Base-by-base conservation (phyloP, 164 flowering plant species). In the Umbilicus rupestris region DNA sequence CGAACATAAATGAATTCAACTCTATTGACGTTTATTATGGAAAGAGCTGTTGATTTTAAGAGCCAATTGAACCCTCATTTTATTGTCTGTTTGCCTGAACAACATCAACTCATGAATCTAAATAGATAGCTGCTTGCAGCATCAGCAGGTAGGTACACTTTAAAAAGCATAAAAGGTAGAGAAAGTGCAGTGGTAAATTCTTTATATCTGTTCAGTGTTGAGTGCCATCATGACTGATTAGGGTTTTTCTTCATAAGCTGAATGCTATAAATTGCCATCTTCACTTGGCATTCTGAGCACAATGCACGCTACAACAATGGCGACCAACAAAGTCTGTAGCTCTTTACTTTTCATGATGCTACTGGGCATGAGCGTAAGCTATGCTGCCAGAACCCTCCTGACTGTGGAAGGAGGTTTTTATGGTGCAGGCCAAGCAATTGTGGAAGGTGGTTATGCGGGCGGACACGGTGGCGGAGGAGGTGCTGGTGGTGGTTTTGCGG, bases 301-400 rank as follows among this genome's bases (percentile, higher is more conserved):
- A 45, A 31, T n/a, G 26, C 70, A 41, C 39, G 4, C 5, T 39
- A 28, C 19, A 28, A 81, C 78, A 20, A 52, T 52, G 84, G 77
- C 73, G 45, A 68, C 66, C 17, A 62, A 50, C 35, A 78, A 73
- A 60, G 22, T 77, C 62, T 20, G 29, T 5, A 50, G 28, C 42
- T 52, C 30, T 52, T 52, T 52, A 7, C 58, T 52, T 52, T 24
- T 52, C 16, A 52, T 24, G 58, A 22, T 52, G 58, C 58, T 52
- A 22, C 30, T 52, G 0, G 29, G 58, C 30, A 52, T 52, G 8
- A 52, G 42, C 31, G 52, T 58, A 66, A n/a, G 49, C 33, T 67
- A 47, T 10, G 68, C 62, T 15, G 63, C 62, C 6, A 29, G 68
- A 17, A 67, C 49, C 22, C 41, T 39, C 39, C 66, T 52, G 58